These are phyloP conservation scores for Porogramme epimiltina DNA, from an alignment of 1,284 basidiomycete species.

Conservation along the genomic window DNA sequence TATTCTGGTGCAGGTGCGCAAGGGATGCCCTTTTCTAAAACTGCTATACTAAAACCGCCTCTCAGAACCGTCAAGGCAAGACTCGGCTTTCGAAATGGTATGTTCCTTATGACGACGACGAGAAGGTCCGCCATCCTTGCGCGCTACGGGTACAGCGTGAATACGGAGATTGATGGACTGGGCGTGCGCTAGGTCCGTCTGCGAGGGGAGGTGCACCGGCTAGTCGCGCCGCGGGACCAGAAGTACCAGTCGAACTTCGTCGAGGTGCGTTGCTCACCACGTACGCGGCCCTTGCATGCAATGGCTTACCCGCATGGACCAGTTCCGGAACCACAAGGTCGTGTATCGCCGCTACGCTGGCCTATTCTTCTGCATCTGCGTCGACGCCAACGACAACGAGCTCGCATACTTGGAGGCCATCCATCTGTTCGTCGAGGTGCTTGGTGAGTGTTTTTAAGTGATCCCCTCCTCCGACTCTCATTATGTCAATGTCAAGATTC, in stretches of 20 bases:
- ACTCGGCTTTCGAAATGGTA: constrained; percentile 98
- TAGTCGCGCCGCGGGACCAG: constrained; percentile 97
- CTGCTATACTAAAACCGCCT: not conserved
- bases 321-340: constrained; percentile 96
- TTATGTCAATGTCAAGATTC: constrained; percentile 69
- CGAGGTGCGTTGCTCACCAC: constrained; percentile 81
- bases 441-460: constrained; percentile 60
- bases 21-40: not conserved
- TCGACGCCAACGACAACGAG: constrained; percentile 98
- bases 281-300: not conserved
- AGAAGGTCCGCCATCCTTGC: constrained; percentile 66
- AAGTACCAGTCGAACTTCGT: constrained; percentile 99
- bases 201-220: constrained; percentile 91
- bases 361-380: constrained; percentile 96
- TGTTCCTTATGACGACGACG: constrained; percentile 93
- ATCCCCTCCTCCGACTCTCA: not conserved
- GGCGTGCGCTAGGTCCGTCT: constrained; percentile 69
- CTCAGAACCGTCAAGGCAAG: constrained; percentile 95
- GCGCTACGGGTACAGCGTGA: not conserved
- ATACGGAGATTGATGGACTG: not conserved
- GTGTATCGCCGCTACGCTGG: constrained; percentile 96
- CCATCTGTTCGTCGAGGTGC: constrained; percentile 97
- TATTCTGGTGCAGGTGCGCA: constrained; percentile 84
- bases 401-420: constrained; percentile 97
- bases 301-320: not conserved